Conservation (phyloP, 2,329 filamentous ascomycete species). For the Leptographium galeiforme region DNA sequence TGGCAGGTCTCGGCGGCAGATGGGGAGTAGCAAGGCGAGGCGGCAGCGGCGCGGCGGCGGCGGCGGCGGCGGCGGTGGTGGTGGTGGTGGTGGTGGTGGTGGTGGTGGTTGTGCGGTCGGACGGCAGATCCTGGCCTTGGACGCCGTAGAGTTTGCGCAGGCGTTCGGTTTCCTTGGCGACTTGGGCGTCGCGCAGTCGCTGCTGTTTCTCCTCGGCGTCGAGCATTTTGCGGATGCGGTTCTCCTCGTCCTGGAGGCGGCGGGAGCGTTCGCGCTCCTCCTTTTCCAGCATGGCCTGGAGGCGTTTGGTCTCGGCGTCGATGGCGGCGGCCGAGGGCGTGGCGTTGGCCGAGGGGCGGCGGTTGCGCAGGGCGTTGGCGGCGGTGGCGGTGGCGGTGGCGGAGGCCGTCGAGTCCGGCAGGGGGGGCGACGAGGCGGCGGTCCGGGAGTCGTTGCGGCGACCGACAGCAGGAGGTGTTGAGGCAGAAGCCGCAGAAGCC, state of each 20-base stretch:
- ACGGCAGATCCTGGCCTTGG: conserved; percentile 28
- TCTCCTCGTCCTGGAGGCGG: conserved; percentile 40
- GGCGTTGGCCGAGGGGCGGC: background rate
- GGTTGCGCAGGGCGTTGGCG: background rate
- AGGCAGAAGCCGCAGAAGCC: too few species aligned
- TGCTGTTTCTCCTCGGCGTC: conserved; percentile 52
- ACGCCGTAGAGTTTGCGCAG: conserved; percentile 56
- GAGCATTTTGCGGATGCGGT: conserved; percentile 50
- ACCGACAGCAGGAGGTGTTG: conserved; percentile 7
- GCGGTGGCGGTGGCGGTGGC: too few species aligned
- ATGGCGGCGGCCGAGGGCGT: conserved; percentile 30
- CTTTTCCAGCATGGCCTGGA: conserved; percentile 44
- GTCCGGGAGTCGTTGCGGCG: conserved; percentile 21
- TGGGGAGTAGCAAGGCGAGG: conserved; percentile 15
- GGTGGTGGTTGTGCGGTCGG: conserved; percentile 5
- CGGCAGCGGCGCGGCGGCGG: conserved; percentile 16
- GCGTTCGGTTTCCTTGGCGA: conserved; percentile 74
- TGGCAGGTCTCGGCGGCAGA: conserved; percentile 32
- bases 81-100: conserved; percentile 4
- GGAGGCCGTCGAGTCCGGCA: conserved; percentile 14
- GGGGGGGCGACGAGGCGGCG: conserved; percentile 16
- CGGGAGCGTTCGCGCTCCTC: conserved; percentile 39
- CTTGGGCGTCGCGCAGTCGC: conserved; percentile 38
- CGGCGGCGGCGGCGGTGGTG: conserved; percentile 7
- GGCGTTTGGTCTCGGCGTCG: conserved; percentile 64